Percentiles rank a stretch among this genome's conserved stretches.
Evolutionary conservation across 208 protist species (phyloP).

Genomic region (Leishmania braziliensis): DNA sequence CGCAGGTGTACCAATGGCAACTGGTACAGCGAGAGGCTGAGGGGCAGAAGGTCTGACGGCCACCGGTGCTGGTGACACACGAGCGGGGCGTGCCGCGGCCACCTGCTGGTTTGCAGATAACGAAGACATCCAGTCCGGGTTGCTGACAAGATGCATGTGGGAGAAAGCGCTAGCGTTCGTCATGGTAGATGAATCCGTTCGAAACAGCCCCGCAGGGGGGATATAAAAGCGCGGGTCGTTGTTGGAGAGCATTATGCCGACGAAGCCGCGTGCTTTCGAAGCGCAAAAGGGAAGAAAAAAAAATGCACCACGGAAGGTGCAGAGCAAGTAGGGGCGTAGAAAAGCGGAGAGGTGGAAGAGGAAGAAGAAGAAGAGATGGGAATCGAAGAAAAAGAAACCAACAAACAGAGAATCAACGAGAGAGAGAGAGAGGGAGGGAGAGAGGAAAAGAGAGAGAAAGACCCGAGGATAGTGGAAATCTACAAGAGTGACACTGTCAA

Average conservation of each 20-base stretch:
- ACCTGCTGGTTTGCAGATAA: conserved; percentile 34
- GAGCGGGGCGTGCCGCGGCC: conserved; percentile 13
- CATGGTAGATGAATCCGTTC: conserved; percentile 1
- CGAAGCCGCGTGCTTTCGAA: background rate
- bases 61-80: conserved; percentile 25
- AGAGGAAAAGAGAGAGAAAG: background rate
- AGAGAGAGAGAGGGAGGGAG: background rate
- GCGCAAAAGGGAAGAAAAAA: background rate
- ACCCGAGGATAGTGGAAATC: background rate
- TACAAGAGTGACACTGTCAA: background rate
- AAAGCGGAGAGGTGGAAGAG: background rate
- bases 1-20: conserved; percentile 29
- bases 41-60: conserved; percentile 8
- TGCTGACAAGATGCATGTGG: conserved; percentile 51
- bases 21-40: conserved; percentile 12
- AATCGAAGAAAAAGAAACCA: background rate
- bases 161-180: conserved; percentile 31
- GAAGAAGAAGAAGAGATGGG: background rate
- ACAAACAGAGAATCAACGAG: too few species aligned
- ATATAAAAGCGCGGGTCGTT: conserved; percentile 24
- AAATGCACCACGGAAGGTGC: background rate
- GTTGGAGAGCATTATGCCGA: conserved; percentile 6
- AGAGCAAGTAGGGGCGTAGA: background rate
- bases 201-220: conserved; percentile 4
- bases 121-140: conserved; percentile 64